These are phyloP conservation scores for Penicillium bovifimosum DNA, from an alignment of 495 filamentous ascomycete species.

Conservation along the genomic window DNA sequence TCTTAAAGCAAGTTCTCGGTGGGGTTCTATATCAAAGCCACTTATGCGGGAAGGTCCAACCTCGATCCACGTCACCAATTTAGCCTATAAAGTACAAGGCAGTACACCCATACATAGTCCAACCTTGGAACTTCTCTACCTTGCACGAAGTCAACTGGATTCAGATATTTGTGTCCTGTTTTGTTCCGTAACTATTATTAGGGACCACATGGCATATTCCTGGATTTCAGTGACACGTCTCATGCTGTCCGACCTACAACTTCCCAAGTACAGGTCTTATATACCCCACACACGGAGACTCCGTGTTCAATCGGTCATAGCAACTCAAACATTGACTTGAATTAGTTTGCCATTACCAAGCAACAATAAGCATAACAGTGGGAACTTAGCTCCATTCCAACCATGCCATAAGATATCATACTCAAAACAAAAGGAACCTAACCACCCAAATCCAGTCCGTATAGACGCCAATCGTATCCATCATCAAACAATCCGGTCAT, in stretches of 20 bases:
- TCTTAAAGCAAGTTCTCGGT: constrained; percentile 2
- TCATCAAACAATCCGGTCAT: constrained; percentile 17
- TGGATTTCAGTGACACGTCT: neutral
- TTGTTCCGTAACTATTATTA: neutral
- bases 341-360: no score
- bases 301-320: neutral
- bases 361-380: no score
- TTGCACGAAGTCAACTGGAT: no score
- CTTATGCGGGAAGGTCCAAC: constrained; percentile 25
- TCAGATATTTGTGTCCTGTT: neutral
- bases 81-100: no score
- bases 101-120: neutral
- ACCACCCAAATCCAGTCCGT: neutral
- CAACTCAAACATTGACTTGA: neutral
- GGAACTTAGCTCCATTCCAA: neutral
- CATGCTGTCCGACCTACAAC: neutral
- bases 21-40: constrained; percentile 15
- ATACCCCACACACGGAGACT: neutral
- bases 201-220: neutral
- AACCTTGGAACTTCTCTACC: neutral
- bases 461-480: constrained; percentile 10
- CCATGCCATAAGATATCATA: constrained; percentile 3
- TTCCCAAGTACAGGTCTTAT: neutral
- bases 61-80: constrained; percentile 1
- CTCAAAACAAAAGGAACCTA: constrained; percentile 4